These are phyloP conservation scores for Peniophora sp. DNA, from an alignment of 1,284 basidiomycete genomes.

Conservation along the genomic window DNA sequence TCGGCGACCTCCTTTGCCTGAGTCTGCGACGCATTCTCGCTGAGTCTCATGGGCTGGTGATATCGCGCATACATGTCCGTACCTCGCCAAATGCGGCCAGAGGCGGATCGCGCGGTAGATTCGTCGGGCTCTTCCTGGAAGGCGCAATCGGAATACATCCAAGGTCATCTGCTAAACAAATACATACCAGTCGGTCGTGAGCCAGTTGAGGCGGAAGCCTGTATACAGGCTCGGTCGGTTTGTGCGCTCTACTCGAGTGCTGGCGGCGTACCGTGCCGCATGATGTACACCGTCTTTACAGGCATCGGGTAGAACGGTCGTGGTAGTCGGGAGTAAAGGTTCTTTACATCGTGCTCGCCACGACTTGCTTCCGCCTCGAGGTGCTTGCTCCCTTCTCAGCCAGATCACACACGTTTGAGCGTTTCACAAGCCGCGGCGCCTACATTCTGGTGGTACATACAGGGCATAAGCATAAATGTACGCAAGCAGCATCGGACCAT, in stretches of 20 bases:
- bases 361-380: too few species aligned
- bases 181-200: constrained; percentile 53
- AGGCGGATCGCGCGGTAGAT: constrained; percentile 66
- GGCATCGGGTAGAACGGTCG: constrained; percentile 22
- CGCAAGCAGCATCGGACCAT: too few species aligned
- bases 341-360: not conserved
- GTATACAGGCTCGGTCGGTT: constrained; percentile 1
- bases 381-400: too few species aligned
- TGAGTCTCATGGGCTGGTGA: too few species aligned
- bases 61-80: constrained; percentile 4
- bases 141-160: constrained; percentile 2
- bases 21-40: constrained; percentile 25
- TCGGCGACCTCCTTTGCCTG: constrained; percentile 70
- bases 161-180: not conserved
- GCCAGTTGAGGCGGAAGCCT: constrained; percentile 75
- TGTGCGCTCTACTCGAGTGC: not conserved
- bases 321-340: not conserved
- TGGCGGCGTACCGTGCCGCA: constrained; percentile 59
- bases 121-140: constrained; percentile 43
- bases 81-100: constrained; percentile 73
- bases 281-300: constrained; percentile 67
- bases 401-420: too few species aligned
- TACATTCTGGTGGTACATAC: too few species aligned
- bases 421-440: too few species aligned
- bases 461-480: too few species aligned